Conservation (phyloP, 1,284 basidiomycete genomes). For the Ceratobasidium sp. region DNA sequence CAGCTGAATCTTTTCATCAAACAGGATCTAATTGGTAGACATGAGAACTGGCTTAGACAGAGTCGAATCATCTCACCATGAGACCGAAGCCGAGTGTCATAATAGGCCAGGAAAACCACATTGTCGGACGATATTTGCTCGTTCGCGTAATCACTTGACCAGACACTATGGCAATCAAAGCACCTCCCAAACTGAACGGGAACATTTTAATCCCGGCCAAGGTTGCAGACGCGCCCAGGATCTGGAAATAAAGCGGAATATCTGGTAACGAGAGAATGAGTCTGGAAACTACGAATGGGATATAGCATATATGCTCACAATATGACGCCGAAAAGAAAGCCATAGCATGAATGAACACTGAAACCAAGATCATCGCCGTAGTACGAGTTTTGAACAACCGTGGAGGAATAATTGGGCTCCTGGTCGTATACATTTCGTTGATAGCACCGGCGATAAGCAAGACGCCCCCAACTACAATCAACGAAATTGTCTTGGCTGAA, state of each 20-base stretch:
- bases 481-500: constrained; percentile 39
- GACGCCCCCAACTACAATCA: constrained; percentile 37
- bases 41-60: background rate
- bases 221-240: constrained; percentile 49
- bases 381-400: constrained; percentile 54
- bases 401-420: constrained; percentile 52
- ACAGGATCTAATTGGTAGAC: constrained; percentile 9
- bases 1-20: constrained; percentile 29
- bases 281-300: background rate
- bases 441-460: constrained; percentile 38
- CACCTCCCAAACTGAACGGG: constrained; percentile 49
- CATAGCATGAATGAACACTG: constrained; percentile 49
- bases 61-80: constrained; percentile 38
- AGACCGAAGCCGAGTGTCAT: constrained; percentile 47
- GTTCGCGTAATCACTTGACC: constrained; percentile 49
- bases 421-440: constrained; percentile 46
- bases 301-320: constrained; percentile 37
- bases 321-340: constrained; percentile 50
- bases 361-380: constrained; percentile 49
- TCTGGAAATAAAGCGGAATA: constrained; percentile 51
- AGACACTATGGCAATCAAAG: constrained; percentile 47
- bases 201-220: constrained; percentile 52
- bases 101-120: constrained; percentile 45
- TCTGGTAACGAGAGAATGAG: constrained; percentile 5
- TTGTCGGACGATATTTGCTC: constrained; percentile 47